Evolutionary conservation across 371 early-diverging fungal species (phyloP).

Genomic region (Mucor mucedo): DNA sequence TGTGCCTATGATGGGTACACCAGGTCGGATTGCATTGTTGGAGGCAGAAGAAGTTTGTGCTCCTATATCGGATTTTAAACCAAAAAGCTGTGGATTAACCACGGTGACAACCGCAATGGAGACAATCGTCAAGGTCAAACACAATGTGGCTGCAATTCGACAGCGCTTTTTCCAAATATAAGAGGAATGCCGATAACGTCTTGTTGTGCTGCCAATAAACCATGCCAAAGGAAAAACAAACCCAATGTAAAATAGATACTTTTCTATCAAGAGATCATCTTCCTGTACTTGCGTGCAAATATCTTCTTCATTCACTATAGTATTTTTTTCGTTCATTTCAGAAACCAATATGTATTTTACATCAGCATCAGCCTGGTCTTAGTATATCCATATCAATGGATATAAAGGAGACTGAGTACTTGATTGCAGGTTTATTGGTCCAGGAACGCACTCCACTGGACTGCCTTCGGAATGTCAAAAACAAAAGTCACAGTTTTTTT

Average conservation of each 20-base stretch:
- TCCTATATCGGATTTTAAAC: constrained; percentile 36
- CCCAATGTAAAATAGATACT: constrained; percentile 40
- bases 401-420: background rate
- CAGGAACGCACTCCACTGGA: background rate
- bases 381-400: background rate
- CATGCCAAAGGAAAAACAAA: constrained; percentile 44
- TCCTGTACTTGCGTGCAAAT: background rate
- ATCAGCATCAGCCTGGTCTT: background rate
- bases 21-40: constrained; percentile 40
- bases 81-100: constrained; percentile 41
- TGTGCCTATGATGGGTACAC: constrained; percentile 46
- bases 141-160: constrained; percentile 45
- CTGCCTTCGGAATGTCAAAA: background rate
- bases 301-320: background rate
- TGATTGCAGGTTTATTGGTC: background rate
- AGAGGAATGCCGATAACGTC: background rate
- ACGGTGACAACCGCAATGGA: constrained; percentile 40
- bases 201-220: constrained; percentile 43
- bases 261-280: constrained; percentile 11
- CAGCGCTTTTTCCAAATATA: constrained; percentile 52
- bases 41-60: constrained; percentile 40
- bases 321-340: background rate
- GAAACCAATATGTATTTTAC: background rate
- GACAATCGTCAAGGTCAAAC: constrained; percentile 33
- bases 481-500: background rate